Evolutionary conservation across 1,284 basidiomycete genomes (phyloP).

Genomic region (Ceratobasidium sp.): DNA sequence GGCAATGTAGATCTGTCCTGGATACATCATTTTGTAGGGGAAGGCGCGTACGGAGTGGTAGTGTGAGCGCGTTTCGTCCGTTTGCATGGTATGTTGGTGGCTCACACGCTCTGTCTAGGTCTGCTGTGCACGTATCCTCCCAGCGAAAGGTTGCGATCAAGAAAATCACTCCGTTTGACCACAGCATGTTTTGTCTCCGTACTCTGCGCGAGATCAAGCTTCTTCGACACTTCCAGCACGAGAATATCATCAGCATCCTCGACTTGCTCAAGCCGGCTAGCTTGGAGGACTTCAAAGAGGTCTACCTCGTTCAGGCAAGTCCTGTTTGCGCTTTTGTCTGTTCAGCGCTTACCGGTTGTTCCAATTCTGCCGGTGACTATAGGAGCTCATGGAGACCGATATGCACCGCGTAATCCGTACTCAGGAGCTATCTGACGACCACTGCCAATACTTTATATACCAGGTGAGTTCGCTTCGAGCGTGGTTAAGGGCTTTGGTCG

Average conservation of each 20-base stretch:
- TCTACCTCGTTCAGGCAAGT: constrained; percentile 74
- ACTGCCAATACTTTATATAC: constrained; percentile 94
- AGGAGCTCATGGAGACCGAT: constrained; percentile 83
- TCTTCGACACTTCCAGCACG: constrained; percentile 88
- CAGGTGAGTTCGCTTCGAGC: constrained; percentile 65
- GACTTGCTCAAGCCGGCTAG: constrained; percentile 93
- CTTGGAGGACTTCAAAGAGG: constrained; percentile 93
- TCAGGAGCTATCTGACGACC: constrained; percentile 89
- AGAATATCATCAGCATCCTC: constrained; percentile 95
- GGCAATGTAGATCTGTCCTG: constrained; percentile 26
- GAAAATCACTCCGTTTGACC: constrained; percentile 93
- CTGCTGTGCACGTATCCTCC: constrained; percentile 82
- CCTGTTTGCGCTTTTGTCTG: constrained; percentile 52
- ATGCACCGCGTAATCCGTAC: constrained; percentile 78
- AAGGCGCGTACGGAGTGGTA: constrained; percentile 84
- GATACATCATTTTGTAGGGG: constrained; percentile 58
- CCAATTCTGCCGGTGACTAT: constrained; percentile 78
- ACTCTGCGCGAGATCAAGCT: constrained; percentile 89
- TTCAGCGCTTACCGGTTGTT: constrained; percentile 57
- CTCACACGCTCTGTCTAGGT: constrained; percentile 59
- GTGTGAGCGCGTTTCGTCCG: constrained; percentile 57
- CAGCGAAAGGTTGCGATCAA: constrained; percentile 88
- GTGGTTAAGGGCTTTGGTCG: constrained; percentile 43
- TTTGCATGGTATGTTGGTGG: neutral
- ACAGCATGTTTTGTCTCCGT: constrained; percentile 89